Evolutionary conservation across 140 eudicot genomes (phyloP).

Genomic region (Bidens hawaiensis): DNA sequence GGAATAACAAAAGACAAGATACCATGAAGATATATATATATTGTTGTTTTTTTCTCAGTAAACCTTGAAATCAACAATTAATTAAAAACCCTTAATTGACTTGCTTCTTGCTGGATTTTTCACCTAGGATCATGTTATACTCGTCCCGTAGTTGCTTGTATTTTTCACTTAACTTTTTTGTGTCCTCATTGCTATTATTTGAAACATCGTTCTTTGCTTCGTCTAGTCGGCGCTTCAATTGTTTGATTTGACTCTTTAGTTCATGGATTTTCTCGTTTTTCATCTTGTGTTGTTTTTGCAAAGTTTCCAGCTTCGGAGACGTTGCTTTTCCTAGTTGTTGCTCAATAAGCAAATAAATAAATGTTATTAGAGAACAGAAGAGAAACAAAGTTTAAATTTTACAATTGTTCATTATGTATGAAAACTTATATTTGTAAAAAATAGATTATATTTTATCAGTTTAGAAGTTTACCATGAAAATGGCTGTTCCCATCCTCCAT

Average conservation of each 20-base stretch:
- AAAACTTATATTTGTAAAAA: not conserved
- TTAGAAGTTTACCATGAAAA: constrained; percentile 10
- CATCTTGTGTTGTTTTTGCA: constrained; percentile 28
- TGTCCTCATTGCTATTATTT: constrained; percentile 18
- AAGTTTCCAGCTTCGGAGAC: constrained; percentile 21
- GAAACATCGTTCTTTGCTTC: constrained; percentile 16
- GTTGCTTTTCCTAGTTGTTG: constrained; percentile 1
- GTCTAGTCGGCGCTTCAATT: constrained; percentile 24
- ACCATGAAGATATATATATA: not conserved
- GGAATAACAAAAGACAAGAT: not conserved
- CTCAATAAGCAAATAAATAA: not conserved
- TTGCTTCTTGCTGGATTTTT: constrained; percentile 14
- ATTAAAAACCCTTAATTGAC: constrained; percentile 2
- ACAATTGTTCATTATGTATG: not conserved
- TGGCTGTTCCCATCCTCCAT: constrained; percentile 16
- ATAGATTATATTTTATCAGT: not conserved
- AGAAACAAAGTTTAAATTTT: not conserved
- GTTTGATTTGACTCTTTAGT: constrained; percentile 35
- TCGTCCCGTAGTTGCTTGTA: constrained; percentile 35
- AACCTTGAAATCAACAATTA: not conserved
- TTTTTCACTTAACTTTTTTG: constrained; percentile 21
- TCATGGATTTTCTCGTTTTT: constrained; percentile 24
- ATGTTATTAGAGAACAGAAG: not conserved
- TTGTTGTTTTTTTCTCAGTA: not conserved
- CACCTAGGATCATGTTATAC: constrained; percentile 30